Evolutionary conservation across 495 filamentous ascomycete genomes (phyloP).

Genomic region (Tuber calosporum): DNA sequence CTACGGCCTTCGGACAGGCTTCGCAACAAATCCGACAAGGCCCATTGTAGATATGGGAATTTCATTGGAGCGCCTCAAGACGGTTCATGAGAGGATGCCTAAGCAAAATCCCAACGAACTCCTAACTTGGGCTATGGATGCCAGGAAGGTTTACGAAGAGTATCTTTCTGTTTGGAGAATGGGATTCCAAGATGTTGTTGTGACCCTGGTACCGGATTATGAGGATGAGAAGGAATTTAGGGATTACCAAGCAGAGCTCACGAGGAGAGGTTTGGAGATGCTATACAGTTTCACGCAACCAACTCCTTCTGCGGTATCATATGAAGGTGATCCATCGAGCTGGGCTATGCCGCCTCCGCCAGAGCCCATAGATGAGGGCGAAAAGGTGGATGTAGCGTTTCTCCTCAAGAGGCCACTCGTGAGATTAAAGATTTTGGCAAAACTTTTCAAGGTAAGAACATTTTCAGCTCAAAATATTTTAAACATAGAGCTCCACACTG

Average conservation of each 20-base stretch:
- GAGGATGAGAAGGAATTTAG: slow-evolving; percentile 33
- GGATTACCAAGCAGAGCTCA: slow-evolving; percentile 19
- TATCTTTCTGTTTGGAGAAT: slow-evolving; percentile 88
- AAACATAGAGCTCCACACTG: background rate
- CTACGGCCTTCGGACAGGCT: slow-evolving; percentile 39
- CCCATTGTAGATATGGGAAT: slow-evolving; percentile 95
- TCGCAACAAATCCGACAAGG: slow-evolving; percentile 57
- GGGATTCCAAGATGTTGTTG: slow-evolving; percentile 90
- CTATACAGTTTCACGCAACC: slow-evolving; percentile 31
- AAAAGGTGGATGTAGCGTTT: slow-evolving; percentile 90
- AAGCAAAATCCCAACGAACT: slow-evolving; percentile 60
- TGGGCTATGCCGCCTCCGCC: slow-evolving; percentile 45
- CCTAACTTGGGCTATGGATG: slow-evolving; percentile 69
- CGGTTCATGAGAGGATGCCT: slow-evolving; percentile 70
- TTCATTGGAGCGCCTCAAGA: slow-evolving; percentile 73
- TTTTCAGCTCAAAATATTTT: background rate
- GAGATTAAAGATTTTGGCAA: slow-evolving; percentile 77
- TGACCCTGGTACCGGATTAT: slow-evolving; percentile 69
- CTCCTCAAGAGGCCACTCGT: slow-evolving; percentile 83
- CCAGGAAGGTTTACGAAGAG: slow-evolving; percentile 70
- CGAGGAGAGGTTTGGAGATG: slow-evolving; percentile 36
- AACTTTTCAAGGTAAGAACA: slow-evolving; percentile 62
- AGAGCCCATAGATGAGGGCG: slow-evolving; percentile 58
- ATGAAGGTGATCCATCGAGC: slow-evolving; percentile 38
- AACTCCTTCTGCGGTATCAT: slow-evolving; percentile 24